Evolutionary conservation across 805 yeast species (phyloP).

Genomic region (Saturnispora zaruensis): DNA sequence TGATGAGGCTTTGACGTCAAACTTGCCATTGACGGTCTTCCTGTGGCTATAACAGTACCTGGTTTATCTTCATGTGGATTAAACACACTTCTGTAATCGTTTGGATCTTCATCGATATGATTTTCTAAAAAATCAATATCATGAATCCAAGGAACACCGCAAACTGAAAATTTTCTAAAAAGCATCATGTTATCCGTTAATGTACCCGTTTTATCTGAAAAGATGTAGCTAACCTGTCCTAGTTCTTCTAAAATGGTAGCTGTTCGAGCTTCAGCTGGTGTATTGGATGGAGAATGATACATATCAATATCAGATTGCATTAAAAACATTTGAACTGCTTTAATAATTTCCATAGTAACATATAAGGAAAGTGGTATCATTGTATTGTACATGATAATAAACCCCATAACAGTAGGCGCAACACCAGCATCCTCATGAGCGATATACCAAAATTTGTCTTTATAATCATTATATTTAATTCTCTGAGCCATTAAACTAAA

Average conservation of each 20-base stretch:
- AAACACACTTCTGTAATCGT: conserved; percentile 12
- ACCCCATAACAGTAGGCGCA: conserved; percentile 90
- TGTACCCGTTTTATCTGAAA: conserved; percentile 96
- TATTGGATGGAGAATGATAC: conserved; percentile 77
- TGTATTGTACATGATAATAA: conserved; percentile 94
- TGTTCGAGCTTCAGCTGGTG: conserved; percentile 91
- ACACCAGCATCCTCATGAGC: conserved; percentile 65
- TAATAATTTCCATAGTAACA: conserved; percentile 94
- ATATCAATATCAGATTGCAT: conserved; percentile 90
- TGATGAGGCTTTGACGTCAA: conserved; percentile 14
- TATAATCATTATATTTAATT: conserved; percentile 35
- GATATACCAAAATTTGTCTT: conserved; percentile 63
- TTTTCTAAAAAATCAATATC: conserved; percentile 44
- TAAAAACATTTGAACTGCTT: conserved; percentile 73
- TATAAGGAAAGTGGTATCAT: conserved; percentile 90
- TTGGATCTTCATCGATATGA: conserved; percentile 8
- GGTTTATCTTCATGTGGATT: conserved; percentile 11
- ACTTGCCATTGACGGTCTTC: conserved; percentile 54
- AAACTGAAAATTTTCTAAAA: conserved; percentile 78
- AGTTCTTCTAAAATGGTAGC: conserved; percentile 93
- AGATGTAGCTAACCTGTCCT: conserved; percentile 92
- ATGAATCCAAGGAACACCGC: conserved; percentile 87
- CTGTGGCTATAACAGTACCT: conserved; percentile 28
- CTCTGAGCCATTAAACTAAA: conserved; percentile 79
- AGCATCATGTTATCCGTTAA: conserved; percentile 92